Evolutionary conservation across 257 asterid species (phyloP).

Genomic region (Solanum bulbocastanum): DNA sequence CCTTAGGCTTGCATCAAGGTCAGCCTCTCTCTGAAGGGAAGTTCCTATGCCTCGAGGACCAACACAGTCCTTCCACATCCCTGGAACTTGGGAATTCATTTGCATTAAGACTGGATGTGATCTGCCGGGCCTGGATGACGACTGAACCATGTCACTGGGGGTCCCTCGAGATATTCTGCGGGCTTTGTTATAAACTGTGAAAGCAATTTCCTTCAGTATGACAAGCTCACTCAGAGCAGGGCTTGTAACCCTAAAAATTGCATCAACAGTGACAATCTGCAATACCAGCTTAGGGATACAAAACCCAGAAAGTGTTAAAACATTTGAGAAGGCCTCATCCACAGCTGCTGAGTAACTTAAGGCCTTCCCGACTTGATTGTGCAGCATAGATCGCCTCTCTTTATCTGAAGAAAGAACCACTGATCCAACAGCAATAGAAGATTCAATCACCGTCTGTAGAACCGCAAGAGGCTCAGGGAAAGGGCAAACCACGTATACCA

Average conservation of each 20-base stretch:
- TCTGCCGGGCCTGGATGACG: constrained; percentile 51
- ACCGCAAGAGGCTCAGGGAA: constrained; percentile 98
- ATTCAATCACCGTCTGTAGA: constrained; percentile 80
- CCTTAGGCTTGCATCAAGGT: constrained; percentile 82
- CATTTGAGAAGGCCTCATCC: constrained; percentile 87
- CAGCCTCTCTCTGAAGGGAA: constrained; percentile 76
- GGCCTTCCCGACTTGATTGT: constrained; percentile 97
- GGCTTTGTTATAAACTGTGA: constrained; percentile 93
- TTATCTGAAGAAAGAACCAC: constrained; percentile 76
- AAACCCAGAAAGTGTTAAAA: constrained; percentile 81
- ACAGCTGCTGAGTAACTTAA: constrained; percentile 73
- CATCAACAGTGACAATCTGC: constrained; percentile 96
- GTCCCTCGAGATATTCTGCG: constrained; percentile 69
- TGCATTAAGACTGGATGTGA: constrained; percentile 69
- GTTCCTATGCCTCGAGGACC: constrained; percentile 62
- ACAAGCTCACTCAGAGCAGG: constrained; percentile 79
- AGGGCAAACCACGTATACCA: constrained; percentile 95
- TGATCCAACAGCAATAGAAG: constrained; percentile 89
- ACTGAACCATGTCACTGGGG: constrained; percentile 46
- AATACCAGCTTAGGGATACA: constrained; percentile 83
- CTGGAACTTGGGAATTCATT: constrained; percentile 58
- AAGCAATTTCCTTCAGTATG: constrained; percentile 87
- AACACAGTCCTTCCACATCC: constrained; percentile 94
- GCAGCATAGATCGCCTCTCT: constrained; percentile 79
- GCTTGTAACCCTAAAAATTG: constrained; percentile 86